Conservation (phyloP, 2,329 filamentous ascomycete genomes). For the Epichloe gansuensis region DNA sequence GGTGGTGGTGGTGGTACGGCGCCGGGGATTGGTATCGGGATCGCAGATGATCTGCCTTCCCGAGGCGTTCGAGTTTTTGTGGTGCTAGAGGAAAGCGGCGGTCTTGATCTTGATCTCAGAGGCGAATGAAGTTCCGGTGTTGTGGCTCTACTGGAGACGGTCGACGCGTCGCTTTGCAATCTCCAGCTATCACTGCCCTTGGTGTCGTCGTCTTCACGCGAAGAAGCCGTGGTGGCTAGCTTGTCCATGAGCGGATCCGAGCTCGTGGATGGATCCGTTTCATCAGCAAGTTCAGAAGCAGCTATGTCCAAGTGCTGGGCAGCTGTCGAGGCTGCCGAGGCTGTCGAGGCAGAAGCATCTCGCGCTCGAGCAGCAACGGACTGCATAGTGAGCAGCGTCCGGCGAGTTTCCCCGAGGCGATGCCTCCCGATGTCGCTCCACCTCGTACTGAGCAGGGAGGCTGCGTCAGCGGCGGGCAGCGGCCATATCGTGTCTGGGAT, state of each 20-base stretch:
- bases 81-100: constrained; percentile 8
- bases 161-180: constrained; percentile 16
- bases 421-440: not conserved
- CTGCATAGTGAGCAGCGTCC: not conserved
- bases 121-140: constrained; percentile 14
- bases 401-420: not conserved
- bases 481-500: constrained; percentile 5
- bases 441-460: constrained; percentile 4
- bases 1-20: constrained; percentile 5
- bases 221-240: constrained; percentile 12
- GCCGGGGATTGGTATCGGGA: constrained; percentile 6
- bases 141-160: constrained; percentile 17
- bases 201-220: constrained; percentile 15
- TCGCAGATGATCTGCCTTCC: constrained; percentile 5
- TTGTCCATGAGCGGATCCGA: not conserved
- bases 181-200: constrained; percentile 16
- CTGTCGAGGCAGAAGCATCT: not conserved
- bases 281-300: not conserved
- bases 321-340: not conserved
- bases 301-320: not conserved
- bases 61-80: constrained; percentile 7
- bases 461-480: constrained; percentile 6
- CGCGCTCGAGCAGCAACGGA: not conserved
- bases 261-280: not conserved
- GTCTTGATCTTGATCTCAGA: constrained; percentile 3